Base-by-base conservation (phyloP, 257 asterid genomes). In the Verbascum thapsus region DNA sequence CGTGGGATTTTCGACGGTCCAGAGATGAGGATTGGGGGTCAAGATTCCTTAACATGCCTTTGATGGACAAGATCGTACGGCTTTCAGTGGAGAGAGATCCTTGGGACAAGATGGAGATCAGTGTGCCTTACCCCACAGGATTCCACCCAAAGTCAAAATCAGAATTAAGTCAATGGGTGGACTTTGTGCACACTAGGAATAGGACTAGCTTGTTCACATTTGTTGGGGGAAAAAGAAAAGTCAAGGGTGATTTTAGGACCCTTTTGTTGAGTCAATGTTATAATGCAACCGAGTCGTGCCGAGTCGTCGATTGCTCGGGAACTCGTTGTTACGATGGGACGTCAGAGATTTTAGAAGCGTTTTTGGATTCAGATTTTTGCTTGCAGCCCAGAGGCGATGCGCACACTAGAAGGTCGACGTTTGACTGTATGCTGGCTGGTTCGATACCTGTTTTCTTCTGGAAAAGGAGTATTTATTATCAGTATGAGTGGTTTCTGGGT, bases 121-220 rank as follows among this genome's bases (percentile, higher is more conserved):
- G 86, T 64, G 88, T 85, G 0, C 92, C 92, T 7, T 85, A 81
- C 72, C 92, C 92, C 50, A 81, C 92, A 0, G 88, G 88, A 52
- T 85, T 85, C 72, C 88, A 85, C 54, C 88, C 92, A 18, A 39
- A 54, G 23, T 76, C 92, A 3, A 20, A 34, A 41, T 54, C 50
- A 4, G 92, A 85, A 9, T 2, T 73, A 3, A 41, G 40, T 2
- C 70, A 62, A 5, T 85, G 88, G 92, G 48, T 59, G 13, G 19
- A 69, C 3, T 77, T 79, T n/a, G 80, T 81, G 0, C 41, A 39
- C 5, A 22, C 39, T 12, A 68, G 66, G 0, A 56, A 62, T 13
- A 49, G 92, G n/a, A 71, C 55, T 10, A 79, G 68, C 49, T 51
- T 76, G 30, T 81, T 79, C 80, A 58, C 84, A 6, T 85, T 85